These are phyloP conservation scores for Leucoagaricus sp. DNA, from an alignment of 1,284 basidiomycete species.

Conservation along the genomic window DNA sequence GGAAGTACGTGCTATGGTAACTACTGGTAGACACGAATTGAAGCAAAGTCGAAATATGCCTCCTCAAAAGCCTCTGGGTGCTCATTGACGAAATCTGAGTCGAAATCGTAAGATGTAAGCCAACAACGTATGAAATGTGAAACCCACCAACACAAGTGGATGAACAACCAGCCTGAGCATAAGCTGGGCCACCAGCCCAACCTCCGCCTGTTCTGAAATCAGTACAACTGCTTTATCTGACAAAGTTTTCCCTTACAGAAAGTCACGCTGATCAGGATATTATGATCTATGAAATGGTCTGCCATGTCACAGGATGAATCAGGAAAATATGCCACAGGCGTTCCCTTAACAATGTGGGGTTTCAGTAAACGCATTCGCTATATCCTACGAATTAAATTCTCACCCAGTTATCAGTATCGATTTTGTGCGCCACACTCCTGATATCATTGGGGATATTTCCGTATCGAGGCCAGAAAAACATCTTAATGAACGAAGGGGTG, in stretches of 20 bases:
- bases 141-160: conserved; percentile 8
- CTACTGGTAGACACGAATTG: conserved; percentile 4
- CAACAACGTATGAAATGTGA: neutral
- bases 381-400: neutral
- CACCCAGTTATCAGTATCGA: neutral
- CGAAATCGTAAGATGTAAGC: neutral
- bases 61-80: neutral
- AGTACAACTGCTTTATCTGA: no score
- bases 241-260: neutral
- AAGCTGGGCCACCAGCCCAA: conserved; percentile 11
- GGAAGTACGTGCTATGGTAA: no score
- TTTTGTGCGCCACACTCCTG: neutral
- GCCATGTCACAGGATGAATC: conserved; percentile 3
- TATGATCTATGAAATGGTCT: conserved; percentile 5
- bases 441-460: conserved; percentile 31
- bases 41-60: conserved; percentile 6
- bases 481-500: conserved; percentile 21
- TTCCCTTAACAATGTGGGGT: neutral
- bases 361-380: neutral
- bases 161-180: conserved; percentile 9
- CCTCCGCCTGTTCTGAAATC: conserved; percentile 8
- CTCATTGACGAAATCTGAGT: conserved; percentile 8
- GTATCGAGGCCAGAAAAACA: conserved; percentile 30
- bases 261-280: conserved; percentile 12
- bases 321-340: conserved; percentile 9